Conservation (phyloP, 78 protist genomes). For the Protostelium mycophagum region DNA sequence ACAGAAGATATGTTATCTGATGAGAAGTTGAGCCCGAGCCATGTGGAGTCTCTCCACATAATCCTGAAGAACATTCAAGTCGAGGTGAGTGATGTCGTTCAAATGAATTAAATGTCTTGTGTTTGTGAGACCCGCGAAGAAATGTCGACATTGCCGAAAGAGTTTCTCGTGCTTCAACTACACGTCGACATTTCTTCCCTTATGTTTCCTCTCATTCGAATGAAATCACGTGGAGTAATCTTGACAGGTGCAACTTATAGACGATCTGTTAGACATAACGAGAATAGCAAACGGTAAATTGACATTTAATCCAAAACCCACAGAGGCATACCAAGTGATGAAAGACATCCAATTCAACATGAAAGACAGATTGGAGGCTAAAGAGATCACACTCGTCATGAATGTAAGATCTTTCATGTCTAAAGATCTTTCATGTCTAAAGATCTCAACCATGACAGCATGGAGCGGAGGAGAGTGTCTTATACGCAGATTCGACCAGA, state of each 20-base stretch:
- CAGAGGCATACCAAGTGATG: conserved; percentile 3
- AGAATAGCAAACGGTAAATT: conserved; percentile 28
- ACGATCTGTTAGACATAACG: conserved; percentile 43
- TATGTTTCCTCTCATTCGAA: conserved; percentile 11
- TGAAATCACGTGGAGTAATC: conserved; percentile 39
- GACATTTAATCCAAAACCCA: neutral
- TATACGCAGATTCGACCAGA: conserved; percentile 14
- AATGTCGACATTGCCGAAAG: neutral
- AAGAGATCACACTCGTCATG: neutral
- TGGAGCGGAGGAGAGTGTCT: neutral
- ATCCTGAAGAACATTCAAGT: too few relatives aligned
- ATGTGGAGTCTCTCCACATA: too few relatives aligned
- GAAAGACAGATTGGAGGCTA: conserved; percentile 1
- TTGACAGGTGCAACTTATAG: conserved; percentile 25
- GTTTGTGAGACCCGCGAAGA: too few relatives aligned
- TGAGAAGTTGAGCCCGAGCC: conserved; percentile 45
- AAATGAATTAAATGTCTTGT: too few relatives aligned
- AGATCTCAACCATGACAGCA: neutral
- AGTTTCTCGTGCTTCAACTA: neutral
- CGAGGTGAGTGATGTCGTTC: too few relatives aligned
- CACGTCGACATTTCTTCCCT: neutral
- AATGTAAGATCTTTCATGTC: too few relatives aligned
- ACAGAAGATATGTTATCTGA: too few relatives aligned
- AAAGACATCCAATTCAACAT: neutral
- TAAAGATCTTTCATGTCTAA: too few relatives aligned